Percentiles rank a stretch among this genome's conserved stretches.
These are phyloP conservation scores for Beauveria scarabaeidicola DNA, from an alignment of 2,329 filamentous ascomycete genomes.

Conservation along the genomic window DNA sequence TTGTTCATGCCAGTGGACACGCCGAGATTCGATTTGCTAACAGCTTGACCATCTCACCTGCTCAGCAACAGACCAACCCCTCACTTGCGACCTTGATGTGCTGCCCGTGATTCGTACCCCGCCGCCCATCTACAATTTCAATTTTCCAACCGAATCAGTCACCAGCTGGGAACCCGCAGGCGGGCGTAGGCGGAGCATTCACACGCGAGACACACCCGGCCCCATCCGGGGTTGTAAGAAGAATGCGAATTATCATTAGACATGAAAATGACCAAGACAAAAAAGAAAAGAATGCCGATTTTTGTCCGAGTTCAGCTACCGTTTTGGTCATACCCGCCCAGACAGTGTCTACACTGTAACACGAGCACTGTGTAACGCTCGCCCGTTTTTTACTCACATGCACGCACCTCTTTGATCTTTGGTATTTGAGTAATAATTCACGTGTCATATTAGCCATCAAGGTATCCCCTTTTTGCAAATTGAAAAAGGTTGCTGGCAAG, in stretches of 20 bases:
- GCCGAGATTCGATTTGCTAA: not conserved
- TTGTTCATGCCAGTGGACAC: not conserved
- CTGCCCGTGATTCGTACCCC: not conserved
- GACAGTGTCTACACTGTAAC: not conserved
- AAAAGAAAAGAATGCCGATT: slow-evolving; percentile 1
- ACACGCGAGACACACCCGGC: not conserved
- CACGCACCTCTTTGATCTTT: not conserved
- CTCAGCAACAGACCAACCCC: not conserved
- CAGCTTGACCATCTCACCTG: not conserved
- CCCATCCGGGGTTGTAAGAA: slow-evolving; percentile 6
- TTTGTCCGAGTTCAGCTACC: slow-evolving; percentile 1
- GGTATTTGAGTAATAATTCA: not conserved
- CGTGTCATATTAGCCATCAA: not conserved
- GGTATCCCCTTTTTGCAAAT: not conserved
- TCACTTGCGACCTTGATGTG: not conserved
- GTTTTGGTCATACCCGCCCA: not conserved
- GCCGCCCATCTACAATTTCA: not conserved
- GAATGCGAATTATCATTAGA: not conserved
- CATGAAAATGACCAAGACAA: not conserved
- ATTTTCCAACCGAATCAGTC: not conserved
- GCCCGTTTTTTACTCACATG: too few species aligned
- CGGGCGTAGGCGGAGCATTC: not conserved
- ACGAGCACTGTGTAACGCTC: not conserved
- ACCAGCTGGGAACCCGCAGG: not conserved
- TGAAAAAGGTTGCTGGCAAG: not conserved